Base-by-base conservation (phyloP, 192 early-diverging fungal species). In the Radiomyces spectabilis region DNA sequence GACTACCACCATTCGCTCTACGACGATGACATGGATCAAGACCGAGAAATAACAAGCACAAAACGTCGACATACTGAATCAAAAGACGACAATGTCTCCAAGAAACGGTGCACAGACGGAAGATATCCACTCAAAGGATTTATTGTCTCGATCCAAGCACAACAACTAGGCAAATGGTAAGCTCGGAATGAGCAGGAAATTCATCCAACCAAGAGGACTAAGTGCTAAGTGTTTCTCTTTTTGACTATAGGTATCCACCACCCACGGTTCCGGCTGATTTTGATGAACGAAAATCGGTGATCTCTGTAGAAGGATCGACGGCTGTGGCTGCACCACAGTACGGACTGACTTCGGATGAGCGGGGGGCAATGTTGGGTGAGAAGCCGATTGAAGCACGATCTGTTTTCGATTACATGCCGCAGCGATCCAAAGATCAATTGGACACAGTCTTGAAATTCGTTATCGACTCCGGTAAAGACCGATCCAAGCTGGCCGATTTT, bases 321-420 rank as follows among this genome's bases (percentile, higher is more conserved):
- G 2, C 27, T 31, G 34, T 46, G 33, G 40, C 37, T 25, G 15
- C 5, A 19, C 49, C 34, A 46, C 31, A 53, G 9, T 52, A 53
- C 30, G 51, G 47, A 37, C 27, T 66, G 15, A 54, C 64, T 35
- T 61, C 49, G 15, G 80, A 81, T 21, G 52, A 78, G 50, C 80
- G 88, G 18, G 78, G 82, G 1, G 68, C 71, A 21, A 66, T 87
- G 10, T 68, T 89, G 6, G 90, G 88, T 1, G 90, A 93, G 57
- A 82, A 75, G 39, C 75, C 78, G 0, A 73, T 87, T 12, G 83
- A 83, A 1, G 41, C 56, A 9, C 72, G 86, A 43, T 87, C 84
- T 44, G 84, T 93, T 2, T 93, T 89, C 57, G 75, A 83, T 26
- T 84, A 73, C 59, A 69, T 91, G 0, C 70, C 85, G 4, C 24